Evolutionary conservation across 202 grass and related monocot genomes (phyloP), one percentile per base, ranked within the genome.

Genomic region (Zoysia matrella): DNA sequence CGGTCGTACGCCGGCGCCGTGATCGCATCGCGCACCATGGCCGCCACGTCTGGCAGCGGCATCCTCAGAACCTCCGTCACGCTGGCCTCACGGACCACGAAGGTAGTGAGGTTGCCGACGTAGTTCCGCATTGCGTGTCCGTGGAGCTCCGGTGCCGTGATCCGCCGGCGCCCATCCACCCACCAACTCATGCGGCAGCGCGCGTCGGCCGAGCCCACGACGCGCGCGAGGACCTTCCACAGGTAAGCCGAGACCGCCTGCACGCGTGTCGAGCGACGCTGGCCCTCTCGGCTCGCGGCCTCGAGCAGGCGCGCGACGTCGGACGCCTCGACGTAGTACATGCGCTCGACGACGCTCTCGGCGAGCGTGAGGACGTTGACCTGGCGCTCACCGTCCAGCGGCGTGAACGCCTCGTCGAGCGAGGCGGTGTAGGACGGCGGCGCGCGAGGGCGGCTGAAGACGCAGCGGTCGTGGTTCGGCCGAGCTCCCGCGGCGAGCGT

Each of bases 201-300:
- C 22, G 22, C 11, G 14, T 55, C 51, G 51, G 8, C 54, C 40
- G 60, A 11, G 51, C 51, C 84, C 8, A 83, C 67, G 3, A 75
- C 76, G 3, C 11, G 6, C 11, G 87, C 81, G 2, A 93, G 64
- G 4, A 76, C 62, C 61, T 93, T 93, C 91, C 87, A 93, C 36
- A 90, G 15, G 66, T 93, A 87, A 1, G 84, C 87, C 13, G 87
- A 90, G 3, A 93, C 15, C 7, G 87, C 91, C 83, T 90, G 69
- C 6, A 88, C 56, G 3, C 82, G 81, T 3, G 87, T 80, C 49
- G 77, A 55, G 55, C 30, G 82, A 8, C 10, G 75, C 14, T 30
- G 63, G 57, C 72, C 61, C 43, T 16, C 40, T 0, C 57, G 45
- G 36, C 76, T 81, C 61, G 81, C 80, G 3, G 11, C 4, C 22